Evolutionary conservation across 805 yeast genomes (phyloP), one percentile per base, ranked within the genome.

Genomic region (Yamadazyma paraphyllophila): DNA sequence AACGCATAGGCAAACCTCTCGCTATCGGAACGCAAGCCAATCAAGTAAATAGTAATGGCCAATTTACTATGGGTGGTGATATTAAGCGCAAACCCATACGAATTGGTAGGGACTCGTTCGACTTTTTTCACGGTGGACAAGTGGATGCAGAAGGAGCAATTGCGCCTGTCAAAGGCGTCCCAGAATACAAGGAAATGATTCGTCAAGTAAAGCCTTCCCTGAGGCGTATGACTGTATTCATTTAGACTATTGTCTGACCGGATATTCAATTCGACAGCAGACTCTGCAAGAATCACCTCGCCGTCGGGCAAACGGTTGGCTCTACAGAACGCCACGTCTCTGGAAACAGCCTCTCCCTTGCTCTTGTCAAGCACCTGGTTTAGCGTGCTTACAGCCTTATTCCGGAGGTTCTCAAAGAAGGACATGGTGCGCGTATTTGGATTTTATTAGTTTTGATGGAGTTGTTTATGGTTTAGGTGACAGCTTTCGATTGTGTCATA

Each of bases 81-180:
- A n/a, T 82, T 69, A 14, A 94, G 72, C 1, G 96, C 90, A 65
- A 90, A 87, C 14, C 87, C 83, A 59, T 83, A 86, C 1, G 87
- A 74, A 45, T 82, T 75, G 1, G 88, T 75, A 9, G 96, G 95
- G 15, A 89, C 75, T 43, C 97, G 74, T 60, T 92, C 97, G 13
- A 94, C 95, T 50, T 89, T 83, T 57, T 85, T 82, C 32, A 94
- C 68, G 1, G 96, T 80, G 1, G 91, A 80, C 35, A 94, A 66
- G 50, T 92, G 94, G 25, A 92, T 55, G 2, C 76, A 76, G 57
- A 92, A 78, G 5, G 80, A 76, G 59, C 94, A 85, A 37, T 82
- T 77, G 45, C 81, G 74, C 39, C 76, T 74, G 55, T 89, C 95
- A 54, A 80, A 81, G 6, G 79, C 75, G 54, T 88, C 89, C 48